Percentiles rank a stretch among this genome's conserved stretches.
phyloP scores from a whole-genome alignment of 257 asterid genomes.

The Solanum phureja region DNA sequence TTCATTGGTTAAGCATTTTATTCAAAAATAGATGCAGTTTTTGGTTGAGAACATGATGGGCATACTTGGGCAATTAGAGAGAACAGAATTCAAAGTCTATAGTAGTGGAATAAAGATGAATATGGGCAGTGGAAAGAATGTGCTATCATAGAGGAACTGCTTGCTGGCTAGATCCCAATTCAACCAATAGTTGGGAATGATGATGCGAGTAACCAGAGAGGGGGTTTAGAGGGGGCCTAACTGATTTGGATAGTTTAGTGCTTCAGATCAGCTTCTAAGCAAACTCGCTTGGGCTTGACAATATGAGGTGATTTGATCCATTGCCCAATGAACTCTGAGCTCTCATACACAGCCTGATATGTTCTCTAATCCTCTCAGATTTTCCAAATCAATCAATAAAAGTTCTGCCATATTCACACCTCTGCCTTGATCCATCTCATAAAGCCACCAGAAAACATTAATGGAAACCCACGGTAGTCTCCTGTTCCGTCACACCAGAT shows the following conservation, averaged over 20 bases:
- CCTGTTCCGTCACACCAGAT: background rate
- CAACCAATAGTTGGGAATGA: background rate
- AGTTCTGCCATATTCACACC: background rate
- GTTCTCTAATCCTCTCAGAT: background rate
- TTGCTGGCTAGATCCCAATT: background rate
- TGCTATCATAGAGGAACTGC: background rate
- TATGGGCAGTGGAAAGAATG: background rate
- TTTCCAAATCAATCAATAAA: background rate
- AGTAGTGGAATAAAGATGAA: background rate
- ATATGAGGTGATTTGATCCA: background rate
- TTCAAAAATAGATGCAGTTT: background rate
- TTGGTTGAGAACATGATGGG: background rate
- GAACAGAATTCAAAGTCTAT: background rate
- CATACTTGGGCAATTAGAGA: background rate
- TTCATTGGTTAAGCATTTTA: background rate
- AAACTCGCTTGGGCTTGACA: background rate
- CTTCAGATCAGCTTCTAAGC: background rate
- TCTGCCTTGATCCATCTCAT: background rate
- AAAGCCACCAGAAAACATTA: background rate
- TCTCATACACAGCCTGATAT: background rate
- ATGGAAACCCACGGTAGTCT: background rate
- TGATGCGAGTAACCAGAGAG: background rate
- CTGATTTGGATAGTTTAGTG: background rate
- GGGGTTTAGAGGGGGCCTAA: background rate
- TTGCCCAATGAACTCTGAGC: background rate